phyloP scores from a whole-genome alignment of 345 rosid species.

The Pelargonium nanum region DNA sequence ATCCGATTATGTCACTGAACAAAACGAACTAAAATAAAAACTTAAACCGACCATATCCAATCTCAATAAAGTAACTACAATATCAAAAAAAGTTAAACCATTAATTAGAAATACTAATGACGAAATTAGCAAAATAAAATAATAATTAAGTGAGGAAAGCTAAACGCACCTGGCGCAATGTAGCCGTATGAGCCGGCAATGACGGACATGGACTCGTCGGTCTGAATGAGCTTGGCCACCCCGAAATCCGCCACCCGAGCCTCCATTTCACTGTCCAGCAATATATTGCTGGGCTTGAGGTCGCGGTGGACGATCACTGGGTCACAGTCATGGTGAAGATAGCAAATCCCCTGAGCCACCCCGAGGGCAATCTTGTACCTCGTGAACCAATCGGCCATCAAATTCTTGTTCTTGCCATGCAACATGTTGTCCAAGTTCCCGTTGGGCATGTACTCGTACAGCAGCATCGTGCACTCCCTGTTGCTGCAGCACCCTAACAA shows the following conservation, averaged over 20 bases:
- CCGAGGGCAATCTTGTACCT: conserved; percentile 80
- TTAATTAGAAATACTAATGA: too few relatives aligned
- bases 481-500: conserved; percentile 86
- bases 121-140: neutral
- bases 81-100: too few relatives aligned
- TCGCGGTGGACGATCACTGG: conserved; percentile 95
- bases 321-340: conserved; percentile 92
- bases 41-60: too few relatives aligned
- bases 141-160: neutral
- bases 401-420: conserved; percentile 62
- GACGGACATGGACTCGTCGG: conserved; percentile 93
- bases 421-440: conserved; percentile 75
- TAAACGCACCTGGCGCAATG: conserved; percentile 81
- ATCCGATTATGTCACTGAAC: too few relatives aligned
- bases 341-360: conserved; percentile 93
- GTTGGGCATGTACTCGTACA: conserved; percentile 90
- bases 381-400: conserved; percentile 78
- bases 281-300: conserved; percentile 79
- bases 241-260: conserved; percentile 99
- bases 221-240: conserved; percentile 79
- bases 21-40: too few relatives aligned
- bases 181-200: conserved; percentile 98
- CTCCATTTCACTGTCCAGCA: conserved; percentile 80
- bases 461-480: conserved; percentile 80
- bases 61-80: too few relatives aligned